phyloP scores from a whole-genome alignment of 108 stramenopile species.

The Thalassiosira profunda region DNA sequence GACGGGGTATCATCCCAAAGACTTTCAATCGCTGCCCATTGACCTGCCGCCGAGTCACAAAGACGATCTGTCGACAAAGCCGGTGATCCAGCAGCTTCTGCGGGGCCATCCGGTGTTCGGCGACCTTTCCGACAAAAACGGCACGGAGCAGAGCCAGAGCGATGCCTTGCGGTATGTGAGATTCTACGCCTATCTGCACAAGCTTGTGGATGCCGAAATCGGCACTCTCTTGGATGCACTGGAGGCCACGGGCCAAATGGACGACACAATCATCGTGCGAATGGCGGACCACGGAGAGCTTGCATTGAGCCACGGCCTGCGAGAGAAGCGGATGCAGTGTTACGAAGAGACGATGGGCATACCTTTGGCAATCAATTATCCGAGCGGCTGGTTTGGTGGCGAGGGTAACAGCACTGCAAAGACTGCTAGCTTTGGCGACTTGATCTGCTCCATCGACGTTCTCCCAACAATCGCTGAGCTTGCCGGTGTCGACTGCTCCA shows the following conservation, averaged over 20 bases:
- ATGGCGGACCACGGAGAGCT: conserved; percentile 68
- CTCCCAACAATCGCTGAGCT: conserved; percentile 40
- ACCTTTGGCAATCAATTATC: conserved; percentile 59
- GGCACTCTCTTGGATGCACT: conserved; percentile 46
- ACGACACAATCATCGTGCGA: conserved; percentile 57
- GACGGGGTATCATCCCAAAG: conserved; percentile 36
- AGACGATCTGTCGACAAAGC: conserved; percentile 29
- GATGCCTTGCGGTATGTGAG: conserved; percentile 57
- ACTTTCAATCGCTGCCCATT: conserved; percentile 26
- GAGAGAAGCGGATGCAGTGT: conserved; percentile 60
- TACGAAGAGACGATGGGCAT: conserved; percentile 66
- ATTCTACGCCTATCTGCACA: conserved; percentile 59
- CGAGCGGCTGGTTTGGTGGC: conserved; percentile 41
- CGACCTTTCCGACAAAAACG: conserved; percentile 9
- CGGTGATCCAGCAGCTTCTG: conserved; percentile 21
- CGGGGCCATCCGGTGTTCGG: conserved; percentile 19
- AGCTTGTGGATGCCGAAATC: conserved; percentile 52
- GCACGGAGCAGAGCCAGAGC: conserved; percentile 6
- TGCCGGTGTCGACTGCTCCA: conserved; percentile 21
- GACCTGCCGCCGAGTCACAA: conserved; percentile 31
- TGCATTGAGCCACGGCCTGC: conserved; percentile 53
- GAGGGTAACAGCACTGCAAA: background rate
- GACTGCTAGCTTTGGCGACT: background rate
- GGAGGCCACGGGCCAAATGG: conserved; percentile 44
- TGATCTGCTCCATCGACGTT: conserved; percentile 42